phyloP scores from a whole-genome alignment of 179 eudicot genomes.

The Spinacia oleracea region DNA sequence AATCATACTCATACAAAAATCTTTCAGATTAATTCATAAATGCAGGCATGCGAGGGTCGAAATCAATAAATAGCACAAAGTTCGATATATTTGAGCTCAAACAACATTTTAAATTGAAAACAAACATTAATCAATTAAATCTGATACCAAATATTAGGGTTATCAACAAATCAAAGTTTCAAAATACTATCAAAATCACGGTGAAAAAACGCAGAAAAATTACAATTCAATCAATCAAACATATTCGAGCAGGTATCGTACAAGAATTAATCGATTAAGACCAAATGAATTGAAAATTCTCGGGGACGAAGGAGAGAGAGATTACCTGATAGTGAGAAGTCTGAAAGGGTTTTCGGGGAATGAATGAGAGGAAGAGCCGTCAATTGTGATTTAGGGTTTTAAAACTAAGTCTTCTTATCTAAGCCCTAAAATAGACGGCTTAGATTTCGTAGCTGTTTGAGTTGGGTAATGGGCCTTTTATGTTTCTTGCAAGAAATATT shows the following conservation, averaged over 20 bases:
- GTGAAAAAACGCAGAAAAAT: neutral
- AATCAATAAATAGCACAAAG: no score
- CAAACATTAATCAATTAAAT: no score
- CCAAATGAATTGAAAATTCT: neutral
- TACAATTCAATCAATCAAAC: neutral
- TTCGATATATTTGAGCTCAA: no score
- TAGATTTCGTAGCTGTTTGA: constrained; percentile 3
- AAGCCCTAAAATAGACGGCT: constrained; percentile 30
- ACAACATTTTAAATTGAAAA: no score
- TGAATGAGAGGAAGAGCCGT: constrained; percentile 3
- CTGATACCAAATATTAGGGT: no score
- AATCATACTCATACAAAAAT: no score
- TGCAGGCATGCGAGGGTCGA: no score
- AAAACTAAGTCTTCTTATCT: neutral
- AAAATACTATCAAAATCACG: no score
- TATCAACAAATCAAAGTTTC: no score
- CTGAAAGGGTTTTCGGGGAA: neutral
- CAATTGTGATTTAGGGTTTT: constrained; percentile 15
- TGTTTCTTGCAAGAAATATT: neutral
- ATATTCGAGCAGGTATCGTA: neutral
- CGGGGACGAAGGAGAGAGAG: neutral
- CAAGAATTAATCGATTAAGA: neutral
- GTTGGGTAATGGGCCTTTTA: constrained; percentile 1
- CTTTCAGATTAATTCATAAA: no score
- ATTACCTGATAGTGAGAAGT: constrained; percentile 21